Evolutionary conservation across 495 filamentous ascomycete species (phyloP).

Genomic region (Xylaria venustula): DNA sequence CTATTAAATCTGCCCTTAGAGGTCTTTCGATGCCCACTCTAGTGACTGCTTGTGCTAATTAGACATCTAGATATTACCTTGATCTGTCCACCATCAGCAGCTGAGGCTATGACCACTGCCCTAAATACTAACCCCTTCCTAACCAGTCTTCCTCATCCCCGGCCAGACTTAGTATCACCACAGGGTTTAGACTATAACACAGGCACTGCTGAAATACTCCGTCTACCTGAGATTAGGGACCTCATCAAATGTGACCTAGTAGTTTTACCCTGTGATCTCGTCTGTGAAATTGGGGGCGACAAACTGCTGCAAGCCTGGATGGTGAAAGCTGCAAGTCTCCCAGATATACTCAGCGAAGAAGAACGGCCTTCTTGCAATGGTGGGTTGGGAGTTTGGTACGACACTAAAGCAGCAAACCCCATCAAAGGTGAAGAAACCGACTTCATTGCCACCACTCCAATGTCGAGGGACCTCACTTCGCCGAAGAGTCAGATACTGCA

Average conservation of each 20-base stretch:
- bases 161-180: constrained; percentile 73
- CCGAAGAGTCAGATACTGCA: constrained; percentile 59
- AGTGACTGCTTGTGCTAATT: constrained; percentile 7
- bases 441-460: constrained; percentile 72
- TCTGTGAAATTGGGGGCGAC: constrained; percentile 85
- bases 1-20: neutral
- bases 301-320: constrained; percentile 88
- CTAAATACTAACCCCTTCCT: constrained; percentile 84
- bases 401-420: constrained; percentile 70
- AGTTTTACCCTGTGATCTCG: constrained; percentile 87
- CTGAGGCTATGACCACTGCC: constrained; percentile 69
- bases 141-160: constrained; percentile 73
- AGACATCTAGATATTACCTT: constrained; percentile 68
- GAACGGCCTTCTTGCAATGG: constrained; percentile 52
- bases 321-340: constrained; percentile 70
- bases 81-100: constrained; percentile 74
- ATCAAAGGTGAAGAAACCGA: constrained; percentile 91
- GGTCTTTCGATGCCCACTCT: neutral
- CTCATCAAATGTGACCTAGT: constrained; percentile 81
- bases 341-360: constrained; percentile 42
- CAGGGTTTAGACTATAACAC: constrained; percentile 69
- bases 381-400: constrained; percentile 84
- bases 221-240: constrained; percentile 68
- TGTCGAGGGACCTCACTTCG: constrained; percentile 35
- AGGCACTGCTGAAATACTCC: constrained; percentile 86